These are phyloP conservation scores for Dryadomyces quercivorus DNA, from an alignment of 2,329 filamentous ascomycete species.

Conservation along the genomic window DNA sequence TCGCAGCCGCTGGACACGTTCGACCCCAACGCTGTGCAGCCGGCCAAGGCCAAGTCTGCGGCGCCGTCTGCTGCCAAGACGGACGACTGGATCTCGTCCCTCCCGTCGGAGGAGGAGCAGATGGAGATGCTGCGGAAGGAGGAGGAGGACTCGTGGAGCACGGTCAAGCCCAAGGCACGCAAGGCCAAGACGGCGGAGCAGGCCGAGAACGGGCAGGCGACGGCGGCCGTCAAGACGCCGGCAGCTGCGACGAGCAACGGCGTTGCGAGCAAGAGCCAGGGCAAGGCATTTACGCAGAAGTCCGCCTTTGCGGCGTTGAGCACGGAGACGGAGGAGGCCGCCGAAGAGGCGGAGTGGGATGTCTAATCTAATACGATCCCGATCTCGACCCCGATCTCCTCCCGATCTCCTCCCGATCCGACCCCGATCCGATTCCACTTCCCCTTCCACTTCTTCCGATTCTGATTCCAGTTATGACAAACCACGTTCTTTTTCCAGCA, in stretches of 20 bases:
- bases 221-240: neutral
- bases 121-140: constrained; percentile 44
- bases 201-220: constrained; percentile 9
- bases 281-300: constrained; percentile 24
- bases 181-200: constrained; percentile 29
- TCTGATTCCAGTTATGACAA: too few relatives aligned
- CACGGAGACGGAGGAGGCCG: constrained; percentile 26
- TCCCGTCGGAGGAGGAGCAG: constrained; percentile 52
- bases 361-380: constrained; percentile 22
- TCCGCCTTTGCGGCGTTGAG: constrained; percentile 37
- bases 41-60: constrained; percentile 16
- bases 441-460: too few relatives aligned
- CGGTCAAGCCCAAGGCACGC: constrained; percentile 35
- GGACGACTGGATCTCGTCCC: constrained; percentile 35
- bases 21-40: constrained; percentile 22
- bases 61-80: constrained; percentile 19
- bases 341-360: constrained; percentile 38
- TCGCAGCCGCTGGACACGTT: constrained; percentile 47
- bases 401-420: too few relatives aligned
- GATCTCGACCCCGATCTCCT: too few relatives aligned
- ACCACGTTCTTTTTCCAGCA: neutral
- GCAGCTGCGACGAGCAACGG: constrained; percentile 11
- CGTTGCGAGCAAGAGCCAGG: constrained; percentile 17
- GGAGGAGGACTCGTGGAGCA: constrained; percentile 44
- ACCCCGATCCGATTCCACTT: too few relatives aligned